Percentiles rank a stretch among this genome's conserved stretches.
phyloP scores from a whole-genome alignment of 2,329 filamentous ascomycete genomes.

The Aspergillus phoenicis region DNA sequence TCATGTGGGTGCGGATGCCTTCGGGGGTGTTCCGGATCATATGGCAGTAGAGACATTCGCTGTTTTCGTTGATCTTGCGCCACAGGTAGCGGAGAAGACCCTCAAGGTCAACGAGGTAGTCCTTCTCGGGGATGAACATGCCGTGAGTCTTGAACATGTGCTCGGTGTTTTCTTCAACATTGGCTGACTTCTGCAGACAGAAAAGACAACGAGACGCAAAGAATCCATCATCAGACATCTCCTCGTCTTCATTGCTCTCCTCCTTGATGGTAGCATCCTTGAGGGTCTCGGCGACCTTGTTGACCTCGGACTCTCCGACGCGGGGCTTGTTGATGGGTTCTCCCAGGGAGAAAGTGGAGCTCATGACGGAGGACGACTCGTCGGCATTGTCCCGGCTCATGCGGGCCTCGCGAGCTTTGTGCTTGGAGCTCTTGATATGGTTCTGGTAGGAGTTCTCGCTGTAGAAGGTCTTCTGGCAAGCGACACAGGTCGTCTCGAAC shows the following conservation, averaged over 20 bases:
- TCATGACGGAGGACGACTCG: constrained; percentile 79
- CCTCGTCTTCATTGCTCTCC: constrained; percentile 47
- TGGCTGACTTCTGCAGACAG: constrained; percentile 84
- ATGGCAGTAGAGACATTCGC: constrained; percentile 86
- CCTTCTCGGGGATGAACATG: constrained; percentile 91
- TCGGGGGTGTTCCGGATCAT: constrained; percentile 76
- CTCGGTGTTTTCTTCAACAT: constrained; percentile 71
- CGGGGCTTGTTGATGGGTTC: constrained; percentile 65
- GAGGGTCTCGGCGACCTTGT: constrained; percentile 74
- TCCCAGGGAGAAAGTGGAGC: constrained; percentile 87
- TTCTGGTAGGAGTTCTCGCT: constrained; percentile 96
- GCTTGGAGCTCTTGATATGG: constrained; percentile 87
- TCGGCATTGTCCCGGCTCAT: constrained; percentile 56
- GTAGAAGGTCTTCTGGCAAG: constrained; percentile 90
- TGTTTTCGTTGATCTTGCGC: constrained; percentile 74
- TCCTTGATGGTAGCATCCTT: constrained; percentile 64
- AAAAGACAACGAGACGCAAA: constrained; percentile 72
- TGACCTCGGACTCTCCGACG: constrained; percentile 74
- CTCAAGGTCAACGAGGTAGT: constrained; percentile 79
- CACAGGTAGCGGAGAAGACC: constrained; percentile 78
- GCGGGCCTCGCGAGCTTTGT: constrained; percentile 68
- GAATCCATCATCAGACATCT: constrained; percentile 47
- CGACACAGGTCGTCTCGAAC: constrained; percentile 79
- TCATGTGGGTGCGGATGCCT: constrained; percentile 94
- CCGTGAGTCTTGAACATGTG: constrained; percentile 95